These are phyloP conservation scores for Dryadomyces quercus-mongolicae DNA, from an alignment of 2,329 filamentous ascomycete genomes.

Conservation along the genomic window DNA sequence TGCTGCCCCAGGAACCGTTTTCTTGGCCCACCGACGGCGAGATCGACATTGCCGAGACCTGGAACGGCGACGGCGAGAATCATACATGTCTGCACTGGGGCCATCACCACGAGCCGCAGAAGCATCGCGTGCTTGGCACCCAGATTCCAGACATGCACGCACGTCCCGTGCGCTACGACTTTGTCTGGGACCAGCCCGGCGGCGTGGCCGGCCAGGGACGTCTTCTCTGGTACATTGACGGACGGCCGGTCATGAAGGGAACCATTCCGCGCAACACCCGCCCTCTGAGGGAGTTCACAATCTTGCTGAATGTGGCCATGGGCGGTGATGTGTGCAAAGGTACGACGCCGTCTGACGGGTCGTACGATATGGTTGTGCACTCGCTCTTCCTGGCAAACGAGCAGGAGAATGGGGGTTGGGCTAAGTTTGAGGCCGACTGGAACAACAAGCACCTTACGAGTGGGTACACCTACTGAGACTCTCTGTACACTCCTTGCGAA, in stretches of 20 bases:
- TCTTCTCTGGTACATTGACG: slow-evolving; percentile 7
- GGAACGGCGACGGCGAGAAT: slow-evolving; percentile 9
- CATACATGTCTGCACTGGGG: slow-evolving; percentile 8
- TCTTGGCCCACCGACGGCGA: slow-evolving; percentile 7
- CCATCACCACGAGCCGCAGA: slow-evolving; percentile 4
- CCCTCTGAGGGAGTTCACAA: slow-evolving; percentile 4
- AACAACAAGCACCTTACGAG: neutral
- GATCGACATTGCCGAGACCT: slow-evolving; percentile 7
- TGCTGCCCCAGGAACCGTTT: slow-evolving; percentile 6
- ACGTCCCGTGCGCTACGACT: slow-evolving; percentile 6
- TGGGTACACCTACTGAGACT: slow-evolving; percentile 1
- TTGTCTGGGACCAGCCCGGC: slow-evolving; percentile 6
- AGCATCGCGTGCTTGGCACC: slow-evolving; percentile 3
- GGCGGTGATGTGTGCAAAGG: slow-evolving; percentile 8
- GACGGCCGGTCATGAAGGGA: slow-evolving; percentile 1
- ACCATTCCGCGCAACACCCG: slow-evolving; percentile 1
- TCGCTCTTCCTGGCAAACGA: slow-evolving; percentile 2
- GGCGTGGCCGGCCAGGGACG: neutral
- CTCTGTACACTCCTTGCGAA: too few relatives aligned
- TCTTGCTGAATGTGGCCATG: slow-evolving; percentile 7
- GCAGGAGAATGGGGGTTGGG: slow-evolving; percentile 5
- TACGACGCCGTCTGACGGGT: neutral
- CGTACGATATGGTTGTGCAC: slow-evolving; percentile 5
- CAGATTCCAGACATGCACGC: slow-evolving; percentile 5
- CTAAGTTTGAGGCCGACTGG: slow-evolving; percentile 3